Base-by-base conservation (phyloP, 2,329 filamentous ascomycete species). In the Microascus cirrosus region DNA sequence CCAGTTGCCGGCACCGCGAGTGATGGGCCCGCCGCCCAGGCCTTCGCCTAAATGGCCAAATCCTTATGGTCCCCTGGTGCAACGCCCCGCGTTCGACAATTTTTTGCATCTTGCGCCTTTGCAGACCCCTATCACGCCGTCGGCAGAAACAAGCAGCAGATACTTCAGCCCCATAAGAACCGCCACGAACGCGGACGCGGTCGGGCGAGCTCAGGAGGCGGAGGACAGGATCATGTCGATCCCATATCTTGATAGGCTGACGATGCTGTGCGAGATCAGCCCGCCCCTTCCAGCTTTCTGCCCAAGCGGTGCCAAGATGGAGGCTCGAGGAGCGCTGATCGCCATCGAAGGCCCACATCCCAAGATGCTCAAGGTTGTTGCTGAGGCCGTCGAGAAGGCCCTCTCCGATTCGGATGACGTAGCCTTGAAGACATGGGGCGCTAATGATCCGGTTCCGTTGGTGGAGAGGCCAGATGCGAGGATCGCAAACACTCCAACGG, bases 161-260 rank as follows among this genome's bases (percentile, higher is more conserved):
- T 58, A 63, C 32, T 25, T n/a, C 3, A 53, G 51, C 36, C 25
- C 53, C 34, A 18, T 20, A 15, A 34, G 10, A 15, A 18, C 34
- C 18, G 36, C 35, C 35, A 24, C 28, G n/a, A 28, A n/a, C 53
- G 45, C 34, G 42, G 48, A 39, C 18, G 8, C 35, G 2, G 57
- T 42, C 25, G 36, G 53, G 11, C 39, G 53, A 42, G 53, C 32
- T 24, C 15, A 45, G 7, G 53, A 52, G n/a, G 57, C 87, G 24
- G 84, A 87, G 64, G 82, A 85, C 8, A 85, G 87, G 73, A 83
- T 92, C 60, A 89, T 89, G 84, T 83, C 78, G 28, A 87, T 94
- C 56, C 81, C 86, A 0, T 87, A 88, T 65, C 71, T 84, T 52
- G 84, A 84, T 62, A 96, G 95, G 70, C 82, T 96, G 64, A 83